These are phyloP conservation scores for Ophiocordyceps camponoti-floridani DNA, from an alignment of 2,329 filamentous ascomycete species.

Conservation along the genomic window DNA sequence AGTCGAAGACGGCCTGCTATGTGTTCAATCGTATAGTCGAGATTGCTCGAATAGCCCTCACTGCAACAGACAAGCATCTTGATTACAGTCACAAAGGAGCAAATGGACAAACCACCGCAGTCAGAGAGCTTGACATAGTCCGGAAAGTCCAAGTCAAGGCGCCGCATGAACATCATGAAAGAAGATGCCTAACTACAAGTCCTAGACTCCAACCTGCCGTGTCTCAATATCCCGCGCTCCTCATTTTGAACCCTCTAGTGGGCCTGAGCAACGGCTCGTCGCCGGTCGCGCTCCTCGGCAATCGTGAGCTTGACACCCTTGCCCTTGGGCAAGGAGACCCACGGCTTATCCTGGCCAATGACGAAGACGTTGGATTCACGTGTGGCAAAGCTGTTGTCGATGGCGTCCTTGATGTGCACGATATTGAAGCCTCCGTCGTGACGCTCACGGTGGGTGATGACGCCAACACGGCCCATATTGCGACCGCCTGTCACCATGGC, in stretches of 20 bases:
- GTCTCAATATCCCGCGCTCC: constrained; percentile 4
- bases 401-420: constrained; percentile 98
- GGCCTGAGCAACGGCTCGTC: constrained; percentile 47
- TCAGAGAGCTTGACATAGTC: no score
- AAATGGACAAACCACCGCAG: no score
- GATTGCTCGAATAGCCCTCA: no score
- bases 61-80: no score
- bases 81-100: no score
- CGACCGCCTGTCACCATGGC: constrained; percentile 98
- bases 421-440: constrained; percentile 99
- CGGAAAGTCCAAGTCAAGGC: no score
- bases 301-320: constrained; percentile 99
- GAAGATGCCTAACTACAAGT: constrained; percentile 15
- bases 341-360: constrained; percentile 96
- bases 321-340: constrained; percentile 98
- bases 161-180: constrained; percentile 3
- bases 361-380: constrained; percentile 99
- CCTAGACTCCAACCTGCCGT: constrained; percentile 22
- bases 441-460: constrained; percentile 99
- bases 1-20: no score
- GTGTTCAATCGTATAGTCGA: no score
- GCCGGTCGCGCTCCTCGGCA: constrained; percentile 96
- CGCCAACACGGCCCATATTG: constrained; percentile 99
- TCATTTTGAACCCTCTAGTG: constrained; percentile 19
- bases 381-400: constrained; percentile 99